Evolutionary conservation across 768 basidiomycete species (phyloP), one percentile per base, ranked within the genome.

Genomic region (Atractiella rhizophila): DNA sequence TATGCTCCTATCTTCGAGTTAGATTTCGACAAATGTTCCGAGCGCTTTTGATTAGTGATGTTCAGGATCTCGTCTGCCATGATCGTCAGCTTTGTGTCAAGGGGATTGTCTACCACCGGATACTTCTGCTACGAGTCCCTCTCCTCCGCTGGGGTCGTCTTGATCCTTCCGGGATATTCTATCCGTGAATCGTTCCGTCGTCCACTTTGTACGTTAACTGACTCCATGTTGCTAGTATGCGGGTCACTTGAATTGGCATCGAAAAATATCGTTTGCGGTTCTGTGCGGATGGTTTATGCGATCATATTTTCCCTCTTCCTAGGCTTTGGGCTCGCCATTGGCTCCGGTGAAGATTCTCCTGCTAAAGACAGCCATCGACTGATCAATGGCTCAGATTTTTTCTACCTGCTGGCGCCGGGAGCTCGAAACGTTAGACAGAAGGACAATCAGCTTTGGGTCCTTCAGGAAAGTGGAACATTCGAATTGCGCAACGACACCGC

Each of bases 111-210:
- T 45, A 76, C 74, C 48, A 79, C 82, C 37, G 67, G 73, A 36
- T 66, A 77, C 37, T 88, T 91, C 59, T 91, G 83, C 56, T 91
- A 86, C 55, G 75, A 79, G 3, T 77, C 85, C 3, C 76, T 88
- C 44, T 83, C 83, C 1, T 82, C 79, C 7, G 67, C 80, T 37
- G 73, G 73, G 20, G 78, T 86, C 41, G 77, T 86, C 25, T 72
- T 78, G 28, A 82, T 88, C 45, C 66, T 86, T 33, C 82, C 82
- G n/a, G 82, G 79, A 1, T 85, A 31, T 28, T 13, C 20, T 21
- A 39, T 49, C 28, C 43, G 43, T 48, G 18, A 25, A 28, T 45
- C 45, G 6, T 18, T 42, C 44, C 19, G 37, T 7, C 12, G 13
- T 6, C 25, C 28, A 29, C 27, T 39, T 75, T 58, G 40, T 46